A percentile compares a stretch with the other conserved stretches of the same genome.
Conservation (phyloP, 2,329 filamentous ascomycete genomes). For the Colletotrichum sp. region DNA sequence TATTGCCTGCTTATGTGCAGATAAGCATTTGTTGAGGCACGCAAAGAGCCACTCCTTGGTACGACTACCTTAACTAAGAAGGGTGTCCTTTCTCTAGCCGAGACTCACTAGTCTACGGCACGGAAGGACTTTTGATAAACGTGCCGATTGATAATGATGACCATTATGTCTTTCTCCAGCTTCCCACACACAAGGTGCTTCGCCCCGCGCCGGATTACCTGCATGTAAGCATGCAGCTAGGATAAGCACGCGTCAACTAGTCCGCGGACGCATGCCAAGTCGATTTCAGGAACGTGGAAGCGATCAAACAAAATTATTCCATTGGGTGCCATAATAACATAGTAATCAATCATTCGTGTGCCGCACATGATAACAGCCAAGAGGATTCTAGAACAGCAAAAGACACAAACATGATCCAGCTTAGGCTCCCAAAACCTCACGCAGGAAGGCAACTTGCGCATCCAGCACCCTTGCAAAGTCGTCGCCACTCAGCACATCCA, state of each 20-base stretch:
- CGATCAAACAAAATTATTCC: conserved; percentile 34
- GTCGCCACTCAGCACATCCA: conserved; percentile 21
- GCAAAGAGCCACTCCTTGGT: not conserved
- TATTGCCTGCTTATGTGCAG: not conserved
- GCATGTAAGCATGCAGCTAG: not conserved
- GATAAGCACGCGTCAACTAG: not conserved
- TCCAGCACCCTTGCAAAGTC: conserved; percentile 7
- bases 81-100: not conserved
- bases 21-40: not conserved
- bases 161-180: not conserved
- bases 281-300: conserved; percentile 32
- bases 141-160: not conserved
- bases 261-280: not conserved
- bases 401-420: not conserved
- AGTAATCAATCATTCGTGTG: not conserved
- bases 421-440: not conserved
- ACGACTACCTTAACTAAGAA: not conserved
- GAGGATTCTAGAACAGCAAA: conserved; percentile 24
- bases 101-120: not conserved
- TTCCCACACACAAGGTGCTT: not conserved
- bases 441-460: not conserved
- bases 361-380: not conserved
- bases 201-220: not conserved
- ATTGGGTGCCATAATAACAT: not conserved
- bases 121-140: not conserved